Evolutionary conservation across 2,329 filamentous ascomycete species (phyloP).

Genomic region (Ophiostoma australiae): DNA sequence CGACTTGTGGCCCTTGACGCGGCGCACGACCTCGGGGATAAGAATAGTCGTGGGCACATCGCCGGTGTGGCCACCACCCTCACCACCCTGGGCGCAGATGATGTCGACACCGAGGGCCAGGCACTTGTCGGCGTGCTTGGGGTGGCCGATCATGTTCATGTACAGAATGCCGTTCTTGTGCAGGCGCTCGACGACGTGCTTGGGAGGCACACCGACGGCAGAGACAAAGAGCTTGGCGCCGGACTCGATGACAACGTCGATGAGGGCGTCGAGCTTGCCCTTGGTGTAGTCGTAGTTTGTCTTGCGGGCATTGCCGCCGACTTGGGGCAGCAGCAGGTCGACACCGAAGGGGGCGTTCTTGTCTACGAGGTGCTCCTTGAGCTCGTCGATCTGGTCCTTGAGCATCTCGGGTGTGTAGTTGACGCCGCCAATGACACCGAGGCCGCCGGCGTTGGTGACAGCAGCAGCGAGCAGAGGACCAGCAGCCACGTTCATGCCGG

Average conservation of each 20-base stretch:
- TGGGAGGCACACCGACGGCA: slow-evolving; percentile 89
- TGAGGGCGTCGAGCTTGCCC: slow-evolving; percentile 87
- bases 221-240: slow-evolving; percentile 93
- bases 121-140: slow-evolving; percentile 97
- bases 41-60: slow-evolving; percentile 88
- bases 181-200: slow-evolving; percentile 80
- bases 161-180: slow-evolving; percentile 84
- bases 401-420: slow-evolving; percentile 98
- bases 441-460: slow-evolving; percentile 91
- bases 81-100: slow-evolving; percentile 96
- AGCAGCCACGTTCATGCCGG: slow-evolving; percentile 98
- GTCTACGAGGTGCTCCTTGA: slow-evolving; percentile 81
- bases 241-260: slow-evolving; percentile 88
- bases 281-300: slow-evolving; percentile 99
- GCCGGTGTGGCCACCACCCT: slow-evolving; percentile 94
- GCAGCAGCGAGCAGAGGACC: slow-evolving; percentile 94
- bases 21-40: slow-evolving; percentile 84
- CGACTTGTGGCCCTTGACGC: slow-evolving; percentile 74
- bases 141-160: slow-evolving; percentile 99
- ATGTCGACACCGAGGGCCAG: slow-evolving; percentile 88
- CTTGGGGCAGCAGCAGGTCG: slow-evolving; percentile 87
- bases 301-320: slow-evolving; percentile 89
- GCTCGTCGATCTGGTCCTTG: slow-evolving; percentile 85
- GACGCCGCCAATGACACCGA: slow-evolving; percentile 93
- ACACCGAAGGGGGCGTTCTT: slow-evolving; percentile 96